Conservation (phyloP, 441 rosid species). For the Populus hybrid region DNA sequence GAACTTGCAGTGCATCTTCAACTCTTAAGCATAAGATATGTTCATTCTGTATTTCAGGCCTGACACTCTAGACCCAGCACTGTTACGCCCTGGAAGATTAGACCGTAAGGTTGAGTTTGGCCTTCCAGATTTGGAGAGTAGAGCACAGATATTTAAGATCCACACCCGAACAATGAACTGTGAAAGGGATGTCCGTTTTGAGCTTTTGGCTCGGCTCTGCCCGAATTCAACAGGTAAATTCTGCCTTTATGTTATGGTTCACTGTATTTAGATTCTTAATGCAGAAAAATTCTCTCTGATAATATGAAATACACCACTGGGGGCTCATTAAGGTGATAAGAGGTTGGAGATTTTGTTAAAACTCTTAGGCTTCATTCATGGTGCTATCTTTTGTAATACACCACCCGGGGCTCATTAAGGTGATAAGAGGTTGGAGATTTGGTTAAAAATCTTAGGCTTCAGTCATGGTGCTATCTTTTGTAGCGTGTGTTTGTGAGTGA, state of each 20-base stretch:
- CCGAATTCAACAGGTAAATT: slow-evolving; percentile 80
- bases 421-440: not conserved
- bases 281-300: not conserved
- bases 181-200: slow-evolving; percentile 78
- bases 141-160: slow-evolving; percentile 87
- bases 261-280: not conserved
- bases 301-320: too few relatives aligned
- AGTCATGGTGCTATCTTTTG: not conserved
- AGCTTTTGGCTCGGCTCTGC: slow-evolving; percentile 87
- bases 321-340: too few relatives aligned
- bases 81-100: slow-evolving; percentile 82
- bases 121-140: slow-evolving; percentile 80
- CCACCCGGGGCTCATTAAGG: not conserved
- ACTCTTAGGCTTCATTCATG: too few relatives aligned
- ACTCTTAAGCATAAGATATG: not conserved
- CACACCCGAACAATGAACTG: slow-evolving; percentile 92
- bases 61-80: slow-evolving; percentile 86
- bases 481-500: not conserved
- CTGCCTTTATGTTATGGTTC: not conserved
- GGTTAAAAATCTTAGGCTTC: not conserved
- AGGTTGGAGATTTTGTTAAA: too few relatives aligned
- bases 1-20: not conserved
- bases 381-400: not conserved
- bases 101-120: slow-evolving; percentile 95
- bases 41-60: slow-evolving; percentile 46